Evolutionary conservation across 768 basidiomycete genomes (phyloP).

Genomic region (Pisolithus microcarpus): DNA sequence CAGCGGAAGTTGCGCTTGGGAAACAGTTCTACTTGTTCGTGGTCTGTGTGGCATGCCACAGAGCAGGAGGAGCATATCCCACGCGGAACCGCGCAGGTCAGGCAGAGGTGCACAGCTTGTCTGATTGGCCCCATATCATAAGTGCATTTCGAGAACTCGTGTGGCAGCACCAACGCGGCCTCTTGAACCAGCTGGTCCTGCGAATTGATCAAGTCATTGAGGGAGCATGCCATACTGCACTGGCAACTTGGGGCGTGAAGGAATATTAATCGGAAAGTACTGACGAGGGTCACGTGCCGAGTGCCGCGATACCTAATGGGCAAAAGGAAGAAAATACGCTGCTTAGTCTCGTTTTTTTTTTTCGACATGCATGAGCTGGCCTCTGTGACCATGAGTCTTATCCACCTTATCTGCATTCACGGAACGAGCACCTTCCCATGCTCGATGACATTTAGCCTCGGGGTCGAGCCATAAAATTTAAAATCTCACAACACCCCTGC

Average conservation of each 20-base stretch:
- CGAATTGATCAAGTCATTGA: slow-evolving; percentile 18
- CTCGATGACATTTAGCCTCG: no score
- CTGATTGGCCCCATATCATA: slow-evolving; percentile 53
- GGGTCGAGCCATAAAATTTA: no score
- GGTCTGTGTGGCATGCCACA: slow-evolving; percentile 79
- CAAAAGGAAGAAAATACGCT: no score
- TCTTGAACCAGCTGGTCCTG: slow-evolving; percentile 26
- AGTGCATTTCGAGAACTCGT: slow-evolving; percentile 60
- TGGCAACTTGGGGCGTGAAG: no score
- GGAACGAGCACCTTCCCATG: no score
- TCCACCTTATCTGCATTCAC: no score
- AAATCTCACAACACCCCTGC: no score
- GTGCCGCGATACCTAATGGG: no score
- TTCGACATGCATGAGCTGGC: no score
- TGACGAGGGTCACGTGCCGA: not conserved
- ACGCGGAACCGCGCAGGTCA: slow-evolving; percentile 58
- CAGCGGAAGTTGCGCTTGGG: slow-evolving; percentile 79
- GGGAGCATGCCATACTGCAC: slow-evolving; percentile 26
- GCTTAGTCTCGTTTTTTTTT: no score
- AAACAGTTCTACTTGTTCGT: slow-evolving; percentile 83
- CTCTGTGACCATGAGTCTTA: no score
- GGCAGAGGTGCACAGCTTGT: slow-evolving; percentile 78
- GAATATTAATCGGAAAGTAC: no score
- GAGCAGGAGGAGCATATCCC: slow-evolving; percentile 82
- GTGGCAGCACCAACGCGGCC: slow-evolving; percentile 47